Evolutionary conservation across 495 filamentous ascomycete genomes (phyloP), one percentile per base, ranked within the genome.

Genomic region (Cladorrhinum samala): DNA sequence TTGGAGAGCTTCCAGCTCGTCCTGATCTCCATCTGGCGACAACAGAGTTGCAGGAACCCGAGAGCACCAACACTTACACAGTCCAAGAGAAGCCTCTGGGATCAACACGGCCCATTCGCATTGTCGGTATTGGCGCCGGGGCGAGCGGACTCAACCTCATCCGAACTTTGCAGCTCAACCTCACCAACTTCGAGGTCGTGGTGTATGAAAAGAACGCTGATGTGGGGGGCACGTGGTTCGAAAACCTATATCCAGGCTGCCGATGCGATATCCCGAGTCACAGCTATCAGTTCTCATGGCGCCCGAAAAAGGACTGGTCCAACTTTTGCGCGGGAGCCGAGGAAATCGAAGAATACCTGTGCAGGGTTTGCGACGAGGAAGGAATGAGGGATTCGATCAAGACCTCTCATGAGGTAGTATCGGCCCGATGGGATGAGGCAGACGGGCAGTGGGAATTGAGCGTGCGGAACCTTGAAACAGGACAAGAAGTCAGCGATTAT

Each of bases 171-270:
- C 66, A 67, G 23, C 63, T 66, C 41, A 70, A 71, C 55, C 54
- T 77, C 37, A 63, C 51, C 50, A 65, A 73, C 61, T 75, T 71
- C 44, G 78, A 86, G 13, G 69, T 84, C 21, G 74, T 78, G 27
- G 76, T 89, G 38, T 93, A 89, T 65, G 88, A 93, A 63, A 91
- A 91, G 76, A 91, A 91, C 56, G 63, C 65, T 1, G 86, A 85
- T 43, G 73, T 82, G 46, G 80, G 78, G 18, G 80, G 80, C 8
- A 82, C 80, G 0, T 83, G 80, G 80, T 70, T 75, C 44, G 80
- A 82, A 61, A 83, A 82, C 58, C 66, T 72, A 13, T 83, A 83
- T 50, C 78, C 78, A 0, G 77, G 77, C 46, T 79, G 76, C 55
- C 62, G 66, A 54, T 81, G 79, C 62, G 79, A 82, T 57, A 62